phyloP scores from a whole-genome alignment of 352 stramenopile genomes.

The Pythium periplocum region DNA sequence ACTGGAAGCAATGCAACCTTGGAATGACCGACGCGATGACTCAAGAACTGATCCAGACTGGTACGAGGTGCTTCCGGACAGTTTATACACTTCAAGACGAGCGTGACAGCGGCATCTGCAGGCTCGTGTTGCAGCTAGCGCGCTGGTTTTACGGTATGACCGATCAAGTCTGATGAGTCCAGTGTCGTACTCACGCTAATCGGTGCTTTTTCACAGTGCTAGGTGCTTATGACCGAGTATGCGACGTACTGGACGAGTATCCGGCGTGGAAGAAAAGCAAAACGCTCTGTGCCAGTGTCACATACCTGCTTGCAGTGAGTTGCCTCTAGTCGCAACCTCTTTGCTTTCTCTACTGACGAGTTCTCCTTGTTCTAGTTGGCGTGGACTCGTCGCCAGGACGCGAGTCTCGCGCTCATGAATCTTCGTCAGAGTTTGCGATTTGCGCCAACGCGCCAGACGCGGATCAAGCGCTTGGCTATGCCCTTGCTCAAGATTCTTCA shows the following conservation, averaged over 20 bases:
- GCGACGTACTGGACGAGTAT: constrained; percentile 18
- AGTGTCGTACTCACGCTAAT: too few relatives aligned
- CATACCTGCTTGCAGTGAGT: constrained; percentile 49
- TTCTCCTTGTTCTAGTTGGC: too few relatives aligned
- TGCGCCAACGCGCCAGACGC: too few relatives aligned
- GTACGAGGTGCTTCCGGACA: constrained; percentile 33
- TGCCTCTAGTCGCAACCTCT: background rate
- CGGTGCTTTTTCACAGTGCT: constrained; percentile 21
- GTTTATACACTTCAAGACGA: constrained; percentile 56
- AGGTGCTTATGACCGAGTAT: constrained; percentile 21
- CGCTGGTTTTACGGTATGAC: constrained; percentile 68
- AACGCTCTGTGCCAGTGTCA: constrained; percentile 1
- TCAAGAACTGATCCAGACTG: constrained; percentile 25
- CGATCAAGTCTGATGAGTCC: too few relatives aligned
- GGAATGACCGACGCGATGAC: background rate
- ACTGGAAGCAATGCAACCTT: constrained; percentile 14
- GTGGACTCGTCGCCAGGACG: too few relatives aligned
- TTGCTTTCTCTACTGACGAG: background rate
- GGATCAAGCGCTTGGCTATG: too few relatives aligned
- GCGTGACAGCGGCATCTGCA: background rate
- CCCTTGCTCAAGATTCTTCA: too few relatives aligned
- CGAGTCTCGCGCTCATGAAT: too few relatives aligned
- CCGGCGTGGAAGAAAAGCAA: too few relatives aligned
- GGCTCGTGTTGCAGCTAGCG: constrained; percentile 36
- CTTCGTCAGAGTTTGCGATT: too few relatives aligned